Evolutionary conservation across 768 basidiomycete genomes (phyloP), one percentile per base, ranked within the genome.

Genomic region (Coprinopsis cinerea): DNA sequence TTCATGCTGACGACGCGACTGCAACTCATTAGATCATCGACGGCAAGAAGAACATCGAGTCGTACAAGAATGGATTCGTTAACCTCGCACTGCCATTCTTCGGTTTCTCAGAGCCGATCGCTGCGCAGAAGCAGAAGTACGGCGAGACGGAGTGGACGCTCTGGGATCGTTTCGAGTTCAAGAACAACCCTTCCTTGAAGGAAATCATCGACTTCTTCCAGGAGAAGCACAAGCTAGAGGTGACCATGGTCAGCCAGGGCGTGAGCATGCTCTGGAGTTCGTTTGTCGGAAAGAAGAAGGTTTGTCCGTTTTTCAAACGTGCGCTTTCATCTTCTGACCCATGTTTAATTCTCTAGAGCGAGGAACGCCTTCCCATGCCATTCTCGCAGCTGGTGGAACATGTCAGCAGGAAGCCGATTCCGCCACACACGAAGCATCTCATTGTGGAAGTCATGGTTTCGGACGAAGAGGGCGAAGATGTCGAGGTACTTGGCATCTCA

Each of bases 11-110:
- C 28, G 49, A 40, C 39, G 18, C 30, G 23, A 9, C 20, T n/a
- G 26, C 36, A 17, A 36, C 24, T 18, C 4, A 4, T 7, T 54
- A 96, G 93, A 77, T 98, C 63, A 94, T 99, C 57, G 96, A 97
- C 64, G 86, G 87, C 53, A 98, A 98, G 79, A 83, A 74, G 61
- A 88, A 91, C 62, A 73, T 98, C 13, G 96, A 98, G 57, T 79
- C 87, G 42, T 99, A 91, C 79, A 97, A 96, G 79, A 99, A 99
- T 60, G 95, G 94, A 32, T 99, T 99, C 67, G 81, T 98, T 60
- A 99, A 99, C 67, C 77, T 99, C 47, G 96, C 96, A 2, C 70
- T 99, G 47, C 96, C 96, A 1, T 98, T 98, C 84, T 98, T 98
- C 62, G 96, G 92, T 23, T 99, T 98, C 76, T 97, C 94, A 1